A percentile compares a stretch with the other conserved stretches of the same genome.
phyloP scores from a whole-genome alignment of 495 filamentous ascomycete species.

The Talaromyces stipitatus region DNA sequence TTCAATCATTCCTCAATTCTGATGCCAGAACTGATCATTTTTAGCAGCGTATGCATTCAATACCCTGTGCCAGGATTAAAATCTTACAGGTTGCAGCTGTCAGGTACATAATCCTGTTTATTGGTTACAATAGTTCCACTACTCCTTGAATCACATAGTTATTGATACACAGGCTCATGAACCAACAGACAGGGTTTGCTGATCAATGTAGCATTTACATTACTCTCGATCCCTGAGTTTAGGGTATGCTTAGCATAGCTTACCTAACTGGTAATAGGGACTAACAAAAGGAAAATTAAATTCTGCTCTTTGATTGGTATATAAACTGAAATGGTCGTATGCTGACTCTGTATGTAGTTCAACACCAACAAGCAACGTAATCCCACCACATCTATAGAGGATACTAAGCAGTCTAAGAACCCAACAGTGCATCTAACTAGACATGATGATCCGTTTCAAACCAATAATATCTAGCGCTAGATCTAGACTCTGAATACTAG shows the following conservation, averaged over 20 bases:
- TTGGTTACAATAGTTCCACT: neutral
- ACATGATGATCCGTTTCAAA: neutral
- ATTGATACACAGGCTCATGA: neutral
- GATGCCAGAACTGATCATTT: neutral
- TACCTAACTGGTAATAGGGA: neutral
- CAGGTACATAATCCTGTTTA: neutral
- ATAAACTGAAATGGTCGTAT: too few relatives aligned
- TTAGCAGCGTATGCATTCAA: neutral
- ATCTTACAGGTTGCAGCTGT: neutral
- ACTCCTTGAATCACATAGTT: neutral
- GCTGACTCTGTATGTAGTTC: neutral
- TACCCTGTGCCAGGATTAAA: neutral
- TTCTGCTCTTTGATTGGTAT: neutral
- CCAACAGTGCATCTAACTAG: too few relatives aligned
- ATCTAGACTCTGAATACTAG: too few relatives aligned
- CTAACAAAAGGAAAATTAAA: neutral
- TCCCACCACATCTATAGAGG: neutral
- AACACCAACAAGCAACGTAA: neutral
- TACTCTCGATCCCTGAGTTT: neutral
- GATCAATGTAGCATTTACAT: neutral
- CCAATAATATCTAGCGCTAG: neutral
- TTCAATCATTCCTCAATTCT: too few relatives aligned
- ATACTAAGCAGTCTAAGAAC: too few relatives aligned
- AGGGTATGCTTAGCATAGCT: neutral
- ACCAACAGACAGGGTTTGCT: neutral